Evolutionary conservation across 75 land plant species (phyloP), one percentile per base, ranked within the genome.

Genomic region (Selaginella moellendorffii): DNA sequence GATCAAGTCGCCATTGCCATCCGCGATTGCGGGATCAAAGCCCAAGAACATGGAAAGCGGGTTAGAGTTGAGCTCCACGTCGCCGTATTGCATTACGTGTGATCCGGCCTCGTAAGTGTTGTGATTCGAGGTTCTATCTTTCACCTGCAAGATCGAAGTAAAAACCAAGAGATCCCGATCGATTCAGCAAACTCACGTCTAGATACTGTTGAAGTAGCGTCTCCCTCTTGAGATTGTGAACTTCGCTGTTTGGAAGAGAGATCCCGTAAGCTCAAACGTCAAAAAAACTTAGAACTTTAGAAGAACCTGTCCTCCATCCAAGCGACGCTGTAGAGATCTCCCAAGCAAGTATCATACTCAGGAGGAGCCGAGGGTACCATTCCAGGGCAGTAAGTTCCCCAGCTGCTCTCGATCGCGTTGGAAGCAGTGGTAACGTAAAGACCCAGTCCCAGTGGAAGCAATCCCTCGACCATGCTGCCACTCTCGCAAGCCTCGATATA

Each of bases 241-340:
- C 31, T 58, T 81, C 84, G 61, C 82, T 84, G 81, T 69, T 30
- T 52, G 23, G 31, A 18, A 65, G 5, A 1, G 0, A 23, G 36
- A n/a, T n/a, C n/a, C n/a, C n/a, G n/a, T n/a, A n/a, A n/a, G n/a
- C n/a, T n/a, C n/a, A n/a, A n/a, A n/a, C n/a, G n/a, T n/a, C n/a
- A n/a, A n/a, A n/a, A n/a, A n/a, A n/a, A n/a, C n/a, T n/a, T n/a
- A n/a, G n/a, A n/a, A n/a, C n/a, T n/a, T n/a, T 5, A 75, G 27
- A 26, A 63, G 14, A 68, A 87, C 97, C 93, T 84, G 72, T 91
- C 97, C 58, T 91, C 97, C 93, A 91, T 81, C 95, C 95, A 91
- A 18, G 97, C 82, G 26, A 91, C 80, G 69, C 97, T 91, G 70
- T 87, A 91, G 26, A 87, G 73, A 61, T 91, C 97, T 0, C 93